Conservation (phyloP, 306 rosid species). For the Fragaria nilgerrensis region DNA sequence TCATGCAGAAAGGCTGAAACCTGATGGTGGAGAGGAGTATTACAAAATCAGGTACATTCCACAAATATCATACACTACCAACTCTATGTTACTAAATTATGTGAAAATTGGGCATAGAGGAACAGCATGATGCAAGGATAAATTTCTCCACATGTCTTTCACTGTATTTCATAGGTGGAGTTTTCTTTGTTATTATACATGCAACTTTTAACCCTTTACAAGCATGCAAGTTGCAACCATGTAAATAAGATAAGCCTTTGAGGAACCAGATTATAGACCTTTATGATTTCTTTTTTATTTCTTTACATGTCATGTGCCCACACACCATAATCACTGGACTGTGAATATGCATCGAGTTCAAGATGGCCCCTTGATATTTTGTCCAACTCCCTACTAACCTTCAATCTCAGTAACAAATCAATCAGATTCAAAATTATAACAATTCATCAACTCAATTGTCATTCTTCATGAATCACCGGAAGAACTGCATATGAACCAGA, state of each 20-base stretch:
- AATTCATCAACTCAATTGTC: neutral
- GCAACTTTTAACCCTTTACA: neutral
- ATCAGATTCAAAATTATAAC: neutral
- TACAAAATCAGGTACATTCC: constrained; percentile 26
- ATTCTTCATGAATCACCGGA: neutral
- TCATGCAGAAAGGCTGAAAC: constrained; percentile 27
- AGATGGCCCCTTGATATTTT: neutral
- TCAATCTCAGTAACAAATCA: neutral
- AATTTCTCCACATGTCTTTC: neutral
- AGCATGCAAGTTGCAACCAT: neutral
- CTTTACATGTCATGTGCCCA: neutral
- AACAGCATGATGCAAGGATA: neutral
- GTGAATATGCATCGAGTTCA: neutral
- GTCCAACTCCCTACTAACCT: neutral
- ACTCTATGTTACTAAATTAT: neutral
- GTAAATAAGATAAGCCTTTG: neutral
- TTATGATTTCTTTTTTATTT: neutral
- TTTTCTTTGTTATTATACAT: neutral
- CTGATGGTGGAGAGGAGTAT: constrained; percentile 20
- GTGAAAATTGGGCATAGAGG: neutral
- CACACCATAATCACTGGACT: neutral
- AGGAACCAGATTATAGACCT: neutral
- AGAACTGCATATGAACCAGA: neutral
- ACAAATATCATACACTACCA: constrained; percentile 1
- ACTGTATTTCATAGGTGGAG: neutral